Conservation (phyloP, 2,329 filamentous ascomycete genomes). For the Thelonectria blattea region DNA sequence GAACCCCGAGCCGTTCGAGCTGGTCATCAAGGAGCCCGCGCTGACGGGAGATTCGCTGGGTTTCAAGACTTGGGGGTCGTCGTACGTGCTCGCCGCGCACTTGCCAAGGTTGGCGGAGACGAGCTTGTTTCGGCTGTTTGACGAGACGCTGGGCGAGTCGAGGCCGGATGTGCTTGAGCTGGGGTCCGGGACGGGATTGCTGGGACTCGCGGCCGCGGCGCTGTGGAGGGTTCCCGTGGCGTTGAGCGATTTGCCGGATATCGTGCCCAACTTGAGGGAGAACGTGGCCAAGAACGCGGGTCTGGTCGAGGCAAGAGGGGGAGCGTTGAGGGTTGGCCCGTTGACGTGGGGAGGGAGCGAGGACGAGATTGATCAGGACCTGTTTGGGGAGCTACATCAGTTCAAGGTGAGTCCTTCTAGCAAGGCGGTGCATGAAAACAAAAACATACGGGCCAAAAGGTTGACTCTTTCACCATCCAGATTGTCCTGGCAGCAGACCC, state of each 20-base stretch:
- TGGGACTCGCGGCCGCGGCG: constrained; percentile 83
- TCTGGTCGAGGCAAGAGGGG: constrained; percentile 60
- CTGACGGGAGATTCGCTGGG: constrained; percentile 88
- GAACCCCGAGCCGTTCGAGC: constrained; percentile 56
- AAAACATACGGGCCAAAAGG: constrained; percentile 17
- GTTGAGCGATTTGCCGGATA: constrained; percentile 84
- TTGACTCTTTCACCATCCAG: constrained; percentile 41
- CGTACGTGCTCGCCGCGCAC: constrained; percentile 80
- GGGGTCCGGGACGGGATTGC: constrained; percentile 88
- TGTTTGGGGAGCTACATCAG: constrained; percentile 53
- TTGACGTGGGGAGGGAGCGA: constrained; percentile 74
- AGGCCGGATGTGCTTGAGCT: constrained; percentile 69
- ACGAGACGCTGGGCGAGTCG: constrained; percentile 41
- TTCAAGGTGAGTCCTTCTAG: constrained; percentile 53
- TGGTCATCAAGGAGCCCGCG: constrained; percentile 84
- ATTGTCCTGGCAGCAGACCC: constrained; percentile 86
- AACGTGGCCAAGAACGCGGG: constrained; percentile 72
- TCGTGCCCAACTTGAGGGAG: constrained; percentile 78
- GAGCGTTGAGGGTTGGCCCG: constrained; percentile 65
- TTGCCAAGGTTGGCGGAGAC: constrained; percentile 58
- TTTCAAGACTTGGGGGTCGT: constrained; percentile 94
- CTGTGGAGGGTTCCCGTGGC: constrained; percentile 70
- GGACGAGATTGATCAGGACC: constrained; percentile 50
- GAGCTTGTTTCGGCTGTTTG: constrained; percentile 54
- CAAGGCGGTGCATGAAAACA: constrained; percentile 2